Conservation (phyloP, 805 yeast species). For the Kuraishia cidri region DNA sequence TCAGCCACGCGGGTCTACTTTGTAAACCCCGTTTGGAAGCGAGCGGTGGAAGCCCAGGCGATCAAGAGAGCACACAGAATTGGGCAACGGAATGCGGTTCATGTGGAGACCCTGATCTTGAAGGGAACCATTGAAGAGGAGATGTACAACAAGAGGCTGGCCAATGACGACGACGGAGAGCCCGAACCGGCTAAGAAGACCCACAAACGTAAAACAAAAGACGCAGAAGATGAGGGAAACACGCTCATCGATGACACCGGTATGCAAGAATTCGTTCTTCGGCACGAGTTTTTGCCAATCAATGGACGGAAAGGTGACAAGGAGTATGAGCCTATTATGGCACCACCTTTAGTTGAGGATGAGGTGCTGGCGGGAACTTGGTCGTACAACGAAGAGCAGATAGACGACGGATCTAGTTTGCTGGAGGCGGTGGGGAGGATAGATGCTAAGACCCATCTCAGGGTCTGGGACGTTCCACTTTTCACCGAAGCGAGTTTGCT, state of each 20-base stretch:
- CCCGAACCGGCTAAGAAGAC: conserved; percentile 6
- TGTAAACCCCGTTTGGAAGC: conserved; percentile 65
- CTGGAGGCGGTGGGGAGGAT: no score
- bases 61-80: conserved; percentile 72
- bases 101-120: conserved; percentile 60
- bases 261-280: conserved; percentile 45
- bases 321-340: conserved; percentile 27
- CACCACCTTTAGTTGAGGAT: conserved; percentile 10
- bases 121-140: conserved; percentile 61
- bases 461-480: conserved; percentile 29
- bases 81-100: conserved; percentile 56
- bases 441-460: no score
- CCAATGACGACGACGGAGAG: conserved; percentile 4
- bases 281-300: conserved; percentile 35
- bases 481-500: conserved; percentile 20
- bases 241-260: conserved; percentile 51
- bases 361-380: conserved; percentile 4
- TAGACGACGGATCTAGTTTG: conserved; percentile 8
- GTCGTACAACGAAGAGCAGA: no score
- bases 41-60: conserved; percentile 66
- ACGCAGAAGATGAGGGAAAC: conserved; percentile 10
- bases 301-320: conserved; percentile 14
- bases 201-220: conserved; percentile 9
- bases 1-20: conserved; percentile 64
- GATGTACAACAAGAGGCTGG: conserved; percentile 34